Conservation (phyloP, 352 stramenopile species). For the Pythium scleroteichum region DNA sequence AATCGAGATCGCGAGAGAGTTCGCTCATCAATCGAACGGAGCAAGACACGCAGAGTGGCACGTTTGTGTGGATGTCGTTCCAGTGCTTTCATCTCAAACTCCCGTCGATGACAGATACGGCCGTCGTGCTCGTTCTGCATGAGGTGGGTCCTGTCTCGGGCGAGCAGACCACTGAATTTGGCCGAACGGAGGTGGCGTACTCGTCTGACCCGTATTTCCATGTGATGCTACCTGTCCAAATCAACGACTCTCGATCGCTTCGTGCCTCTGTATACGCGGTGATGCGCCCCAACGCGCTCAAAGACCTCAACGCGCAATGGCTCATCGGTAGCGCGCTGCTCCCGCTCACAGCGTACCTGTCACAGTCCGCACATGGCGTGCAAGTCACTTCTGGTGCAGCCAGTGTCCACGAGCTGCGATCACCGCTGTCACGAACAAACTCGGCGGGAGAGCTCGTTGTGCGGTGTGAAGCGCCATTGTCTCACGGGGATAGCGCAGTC, state of each 20-base stretch:
- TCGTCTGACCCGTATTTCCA: slow-evolving; percentile 77
- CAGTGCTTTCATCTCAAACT: slow-evolving; percentile 82
- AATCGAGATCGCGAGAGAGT: slow-evolving; percentile 17
- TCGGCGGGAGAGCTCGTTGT: slow-evolving; percentile 77
- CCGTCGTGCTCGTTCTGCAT: slow-evolving; percentile 71
- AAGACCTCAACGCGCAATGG: slow-evolving; percentile 73
- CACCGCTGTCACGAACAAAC: slow-evolving; percentile 56
- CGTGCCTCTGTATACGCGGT: slow-evolving; percentile 74
- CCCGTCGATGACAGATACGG: slow-evolving; percentile 54
- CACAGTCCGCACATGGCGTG: slow-evolving; percentile 30
- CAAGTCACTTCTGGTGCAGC: slow-evolving; percentile 23
- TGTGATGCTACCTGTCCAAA: slow-evolving; percentile 71
- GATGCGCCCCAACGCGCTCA: slow-evolving; percentile 48
- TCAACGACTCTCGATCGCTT: slow-evolving; percentile 49
- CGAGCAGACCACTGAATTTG: slow-evolving; percentile 52
- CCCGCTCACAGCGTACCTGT: slow-evolving; percentile 53
- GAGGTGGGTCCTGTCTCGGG: slow-evolving; percentile 47
- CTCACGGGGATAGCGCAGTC: slow-evolving; percentile 40
- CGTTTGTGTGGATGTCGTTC: slow-evolving; percentile 78
- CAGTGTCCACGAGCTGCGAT: slow-evolving; percentile 60
- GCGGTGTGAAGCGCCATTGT: slow-evolving; percentile 70
- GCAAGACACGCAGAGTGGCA: background rate
- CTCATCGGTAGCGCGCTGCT: slow-evolving; percentile 67
- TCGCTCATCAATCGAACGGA: slow-evolving; percentile 11
- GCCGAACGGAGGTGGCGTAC: slow-evolving; percentile 70